Evolutionary conservation across 1,139 yeast genomes (phyloP), one percentile per base, ranked within the genome.

Genomic region (Scheffersomyces illinoinensis): DNA sequence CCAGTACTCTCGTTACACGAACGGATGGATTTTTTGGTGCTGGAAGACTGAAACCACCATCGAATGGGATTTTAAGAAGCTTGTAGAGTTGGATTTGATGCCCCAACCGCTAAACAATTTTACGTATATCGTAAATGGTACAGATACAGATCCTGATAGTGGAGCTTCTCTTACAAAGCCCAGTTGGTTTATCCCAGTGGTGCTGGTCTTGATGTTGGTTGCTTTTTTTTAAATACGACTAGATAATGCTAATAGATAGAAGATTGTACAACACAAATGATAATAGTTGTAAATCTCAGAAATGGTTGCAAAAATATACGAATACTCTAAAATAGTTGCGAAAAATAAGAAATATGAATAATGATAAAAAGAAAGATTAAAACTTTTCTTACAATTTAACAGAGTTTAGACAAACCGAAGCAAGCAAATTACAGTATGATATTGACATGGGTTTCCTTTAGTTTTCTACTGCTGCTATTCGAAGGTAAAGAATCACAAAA

Each of bases 1-100:
- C 59, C 77, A 83, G 21, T 85, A 82, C 66, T 69, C 72, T n/a
- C 54, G 65, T 33, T 63, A 73, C 56, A 71, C 78, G 48, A 75
- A 75, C 5, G 91, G 91, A 2, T 87, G 89, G 89, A 84, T 85
- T 47, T 87, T 87, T 67, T 87, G 91, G 91, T 85, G 87, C 68
- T 87, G 84, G 79, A 87, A 87, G 71, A 86, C 90, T 2, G 91
- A 87, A 67, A 74, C 73, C 56, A 77, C 86, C 6, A 76, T 84
- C 47, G 90, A 86, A 70, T 87, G 91, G 91, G 90, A 86, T 68
- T 85, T 85, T 70, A 68, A 76, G 63, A 74, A 81, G 61, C 77
- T 88, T 62, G 81, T 83, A 12, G 72, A 77, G 20, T 70, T 80
- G 47, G 81, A 75, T 4, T 71, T 88, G 58, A 84, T 88, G 73